Evolutionary conservation across 2,329 filamentous ascomycete genomes (phyloP).

Genomic region (Spiromastix sp.): DNA sequence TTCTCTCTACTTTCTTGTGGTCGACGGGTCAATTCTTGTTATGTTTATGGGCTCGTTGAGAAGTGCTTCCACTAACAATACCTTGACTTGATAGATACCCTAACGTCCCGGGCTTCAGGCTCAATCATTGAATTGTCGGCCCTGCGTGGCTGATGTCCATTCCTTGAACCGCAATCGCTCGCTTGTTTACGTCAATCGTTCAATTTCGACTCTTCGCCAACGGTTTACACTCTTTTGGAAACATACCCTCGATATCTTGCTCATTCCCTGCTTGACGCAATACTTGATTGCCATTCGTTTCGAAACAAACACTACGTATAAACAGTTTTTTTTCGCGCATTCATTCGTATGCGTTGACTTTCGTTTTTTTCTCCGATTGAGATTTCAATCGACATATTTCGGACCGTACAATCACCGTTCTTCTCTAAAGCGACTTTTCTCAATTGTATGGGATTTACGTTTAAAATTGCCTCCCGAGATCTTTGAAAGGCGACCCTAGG

Average conservation of each 20-base stretch:
- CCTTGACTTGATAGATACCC: neutral
- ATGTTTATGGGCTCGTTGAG: neutral
- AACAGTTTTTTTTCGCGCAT: neutral
- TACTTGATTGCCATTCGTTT: conserved; percentile 1
- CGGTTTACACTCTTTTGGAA: too few relatives aligned
- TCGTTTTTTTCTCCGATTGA: neutral
- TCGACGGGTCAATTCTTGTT: neutral
- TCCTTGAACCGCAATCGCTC: conserved; percentile 9
- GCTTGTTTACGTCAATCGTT: neutral
- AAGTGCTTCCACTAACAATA: conserved; percentile 5
- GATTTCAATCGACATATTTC: too few relatives aligned
- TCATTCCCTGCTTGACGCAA: neutral
- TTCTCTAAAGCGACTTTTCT: too few relatives aligned
- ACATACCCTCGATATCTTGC: neutral
- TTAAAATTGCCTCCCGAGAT: too few relatives aligned
- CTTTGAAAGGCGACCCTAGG: conserved; percentile 1
- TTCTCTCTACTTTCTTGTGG: neutral
- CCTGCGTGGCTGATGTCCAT: conserved; percentile 10
- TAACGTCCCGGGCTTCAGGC: neutral
- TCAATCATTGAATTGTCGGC: neutral
- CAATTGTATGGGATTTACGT: too few relatives aligned
- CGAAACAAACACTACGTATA: conserved; percentile 2
- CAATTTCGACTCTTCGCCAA: conserved; percentile 3
- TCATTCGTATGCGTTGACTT: neutral
- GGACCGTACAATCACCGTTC: too few relatives aligned